A percentile compares a stretch with the other conserved stretches of the same genome.
Conservation (phyloP, 2,329 filamentous ascomycete genomes). For the Penicillium palitans region DNA sequence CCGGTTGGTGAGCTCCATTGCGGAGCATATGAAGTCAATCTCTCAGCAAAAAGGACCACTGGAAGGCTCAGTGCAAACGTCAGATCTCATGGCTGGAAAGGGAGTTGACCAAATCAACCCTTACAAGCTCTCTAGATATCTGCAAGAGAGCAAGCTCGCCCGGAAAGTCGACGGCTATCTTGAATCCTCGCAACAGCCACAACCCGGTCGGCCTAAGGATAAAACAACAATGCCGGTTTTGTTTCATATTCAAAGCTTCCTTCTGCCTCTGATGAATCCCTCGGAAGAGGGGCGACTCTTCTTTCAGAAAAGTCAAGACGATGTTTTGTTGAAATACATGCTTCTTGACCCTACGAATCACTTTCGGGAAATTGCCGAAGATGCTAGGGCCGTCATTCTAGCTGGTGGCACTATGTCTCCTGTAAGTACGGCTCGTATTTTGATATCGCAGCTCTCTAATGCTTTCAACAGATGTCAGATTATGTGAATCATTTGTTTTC, state of each 20-base stretch:
- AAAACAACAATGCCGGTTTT: constrained; percentile 53
- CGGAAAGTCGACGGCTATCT: constrained; percentile 93
- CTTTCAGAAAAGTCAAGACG: constrained; percentile 49
- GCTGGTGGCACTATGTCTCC: constrained; percentile 98
- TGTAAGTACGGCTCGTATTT: constrained; percentile 36
- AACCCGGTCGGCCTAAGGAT: constrained; percentile 34
- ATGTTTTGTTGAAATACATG: constrained; percentile 73
- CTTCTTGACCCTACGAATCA: constrained; percentile 88
- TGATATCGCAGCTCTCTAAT: constrained; percentile 13
- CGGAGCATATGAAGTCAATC: constrained; percentile 64
- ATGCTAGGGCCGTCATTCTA: constrained; percentile 81
- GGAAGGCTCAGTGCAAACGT: constrained; percentile 70
- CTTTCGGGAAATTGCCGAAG: constrained; percentile 82
- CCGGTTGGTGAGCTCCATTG: constrained; percentile 76
- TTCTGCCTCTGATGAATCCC: constrained; percentile 82
- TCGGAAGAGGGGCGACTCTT: constrained; percentile 67
- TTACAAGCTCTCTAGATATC: constrained; percentile 81
- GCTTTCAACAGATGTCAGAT: constrained; percentile 67
- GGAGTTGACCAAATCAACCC: constrained; percentile 95
- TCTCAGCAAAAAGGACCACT: constrained; percentile 41
- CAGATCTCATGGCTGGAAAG: constrained; percentile 74
- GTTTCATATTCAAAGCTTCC: constrained; percentile 66
- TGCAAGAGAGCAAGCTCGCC: constrained; percentile 88
- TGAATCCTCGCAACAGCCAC: constrained; percentile 58
- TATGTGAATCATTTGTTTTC: constrained; percentile 86